These are phyloP conservation scores for Citrullus amarus DNA, from an alignment of 306 rosid genomes.

Conservation along the genomic window DNA sequence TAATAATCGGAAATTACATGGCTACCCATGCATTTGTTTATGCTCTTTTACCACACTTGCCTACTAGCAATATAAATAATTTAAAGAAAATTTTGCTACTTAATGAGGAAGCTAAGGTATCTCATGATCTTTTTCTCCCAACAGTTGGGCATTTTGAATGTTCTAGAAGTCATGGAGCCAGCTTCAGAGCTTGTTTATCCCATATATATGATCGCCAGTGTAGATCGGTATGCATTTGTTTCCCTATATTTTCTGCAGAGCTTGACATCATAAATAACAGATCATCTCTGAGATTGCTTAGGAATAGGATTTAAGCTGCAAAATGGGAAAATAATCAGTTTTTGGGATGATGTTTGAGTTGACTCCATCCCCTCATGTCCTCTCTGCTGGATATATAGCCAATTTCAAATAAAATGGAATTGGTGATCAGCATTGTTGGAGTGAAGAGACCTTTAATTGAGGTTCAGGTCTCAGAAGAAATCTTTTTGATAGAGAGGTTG, in stretches of 20 bases:
- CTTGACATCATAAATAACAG: background rate
- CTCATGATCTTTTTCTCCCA: constrained; percentile 14
- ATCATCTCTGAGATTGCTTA: background rate
- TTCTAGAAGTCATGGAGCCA: constrained; percentile 69
- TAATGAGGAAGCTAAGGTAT: background rate
- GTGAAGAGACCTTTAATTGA: background rate
- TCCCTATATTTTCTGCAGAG: background rate
- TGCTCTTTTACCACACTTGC: background rate
- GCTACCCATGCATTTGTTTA: background rate
- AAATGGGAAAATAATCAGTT: background rate
- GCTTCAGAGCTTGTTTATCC: constrained; percentile 81
- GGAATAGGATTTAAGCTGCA: background rate
- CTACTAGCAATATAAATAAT: background rate
- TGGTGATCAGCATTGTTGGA: background rate
- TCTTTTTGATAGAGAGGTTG: background rate
- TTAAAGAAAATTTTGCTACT: background rate
- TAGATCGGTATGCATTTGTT: constrained; percentile 51
- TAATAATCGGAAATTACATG: background rate
- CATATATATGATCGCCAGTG: constrained; percentile 58
- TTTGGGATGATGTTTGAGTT: background rate
- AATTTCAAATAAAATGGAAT: background rate
- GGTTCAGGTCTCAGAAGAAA: background rate
- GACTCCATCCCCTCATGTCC: background rate
- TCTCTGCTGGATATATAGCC: background rate
- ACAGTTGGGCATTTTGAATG: constrained; percentile 94